Percentiles rank a stretch among this genome's conserved stretches.
phyloP scores from a whole-genome alignment of 2,329 filamentous ascomycete genomes.

The Colletotrichum gigasporum region DNA sequence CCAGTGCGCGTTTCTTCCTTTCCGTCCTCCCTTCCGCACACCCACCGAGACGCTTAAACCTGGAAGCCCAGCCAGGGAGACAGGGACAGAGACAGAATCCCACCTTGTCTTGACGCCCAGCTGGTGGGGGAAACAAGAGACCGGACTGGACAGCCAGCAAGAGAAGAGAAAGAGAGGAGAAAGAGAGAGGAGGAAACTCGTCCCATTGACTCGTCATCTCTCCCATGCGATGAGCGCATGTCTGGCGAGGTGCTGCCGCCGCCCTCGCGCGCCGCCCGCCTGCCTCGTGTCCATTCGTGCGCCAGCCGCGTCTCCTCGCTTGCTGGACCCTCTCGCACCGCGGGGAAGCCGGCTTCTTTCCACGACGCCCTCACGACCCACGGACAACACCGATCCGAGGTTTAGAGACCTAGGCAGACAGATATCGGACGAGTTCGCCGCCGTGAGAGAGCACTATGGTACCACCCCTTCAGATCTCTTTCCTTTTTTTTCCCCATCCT shows the following conservation, averaged over 20 bases:
- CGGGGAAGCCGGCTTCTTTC: constrained; percentile 16
- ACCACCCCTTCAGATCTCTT: constrained; percentile 20
- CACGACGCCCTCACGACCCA: constrained; percentile 4
- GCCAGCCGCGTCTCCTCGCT: constrained; percentile 29
- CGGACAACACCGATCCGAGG: constrained; percentile 45
- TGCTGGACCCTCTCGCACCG: constrained; percentile 5
- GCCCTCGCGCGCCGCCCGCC: constrained; percentile 10
- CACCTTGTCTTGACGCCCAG: too few relatives aligned
- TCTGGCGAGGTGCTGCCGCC: constrained; percentile 20
- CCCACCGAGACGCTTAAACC: constrained; percentile 3
- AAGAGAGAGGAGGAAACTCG: not conserved
- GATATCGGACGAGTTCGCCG: constrained; percentile 58
- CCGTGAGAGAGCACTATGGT: constrained; percentile 56
- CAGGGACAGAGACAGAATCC: not conserved
- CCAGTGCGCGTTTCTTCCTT: constrained; percentile 24
- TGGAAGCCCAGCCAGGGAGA: not conserved
- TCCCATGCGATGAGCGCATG: constrained; percentile 29
- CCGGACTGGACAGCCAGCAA: not conserved
- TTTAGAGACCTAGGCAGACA: constrained; percentile 50
- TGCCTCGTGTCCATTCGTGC: not conserved
- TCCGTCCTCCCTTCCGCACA: not conserved
- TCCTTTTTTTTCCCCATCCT: not conserved
- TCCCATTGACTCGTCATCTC: not conserved
- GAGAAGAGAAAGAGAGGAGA: not conserved
- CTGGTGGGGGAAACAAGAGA: too few relatives aligned